Evolutionary conservation across 371 early-diverging fungal genomes (phyloP), one percentile per base, ranked within the genome.

Genomic region (Rhizomucor pusillus): DNA sequence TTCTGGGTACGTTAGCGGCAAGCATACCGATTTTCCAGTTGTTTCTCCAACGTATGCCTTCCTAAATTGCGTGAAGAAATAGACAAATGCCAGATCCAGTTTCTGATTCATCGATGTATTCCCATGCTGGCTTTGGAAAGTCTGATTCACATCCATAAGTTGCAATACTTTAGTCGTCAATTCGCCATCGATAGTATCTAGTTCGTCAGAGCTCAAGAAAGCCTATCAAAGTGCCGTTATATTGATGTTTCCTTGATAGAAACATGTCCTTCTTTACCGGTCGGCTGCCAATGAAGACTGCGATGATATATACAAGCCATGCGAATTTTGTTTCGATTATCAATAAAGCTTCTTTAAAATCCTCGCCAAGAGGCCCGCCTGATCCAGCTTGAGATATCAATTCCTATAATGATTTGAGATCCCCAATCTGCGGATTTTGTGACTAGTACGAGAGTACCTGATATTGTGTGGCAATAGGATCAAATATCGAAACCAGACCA

Each of bases 291-390:
- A 84, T 73, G 57, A 79, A 85, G 3, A 85, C 77, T 43, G 89
- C 88, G 64, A 86, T 87, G 18, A 86, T 81, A 48, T 93, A 90
- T 16, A 91, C 86, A 23, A 90, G 73, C 92, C 92, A 93, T 0
- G 92, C 85, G 65, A 92, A 78, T 67, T 85, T 85, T 22, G 79
- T 69, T 60, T 90, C 89, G 34, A 73, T 73, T 0, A 82, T 62
- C 33, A 79, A 79, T 18, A 84, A 47, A 1, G 77, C 69, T 5
- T 76, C 73, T 35, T 68, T 77, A 49, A 69, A 65, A 0, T 63
- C 65, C 22, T 77, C 73, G 2, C 65, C 62, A 22, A 54, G 29
- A n/a, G 59, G 54, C 22, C 71, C 43, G 12, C 66, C 62, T 5
- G 62, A 58, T 11, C 59, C 53, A 12, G 64, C 61, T 57, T 73